Base-by-base conservation (phyloP, 768 basidiomycete genomes). In the Lepiota subincarnata region DNA sequence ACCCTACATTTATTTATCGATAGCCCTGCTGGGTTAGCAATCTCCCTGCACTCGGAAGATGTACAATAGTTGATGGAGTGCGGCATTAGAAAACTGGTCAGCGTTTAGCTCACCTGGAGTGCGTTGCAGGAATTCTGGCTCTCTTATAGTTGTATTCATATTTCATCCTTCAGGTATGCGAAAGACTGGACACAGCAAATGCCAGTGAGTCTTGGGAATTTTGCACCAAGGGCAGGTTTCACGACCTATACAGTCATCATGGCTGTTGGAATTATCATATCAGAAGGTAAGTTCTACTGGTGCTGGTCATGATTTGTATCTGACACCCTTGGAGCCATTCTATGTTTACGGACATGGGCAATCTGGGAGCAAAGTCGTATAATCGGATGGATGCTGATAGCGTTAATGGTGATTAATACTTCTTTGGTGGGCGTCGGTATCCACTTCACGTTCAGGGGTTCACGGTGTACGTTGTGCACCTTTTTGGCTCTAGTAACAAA, bases 281-380 rank as follows among this genome's bases (percentile, higher is more conserved):
- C 42, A 5, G 34, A 43, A 53, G 11, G 42, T 45, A n/a, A 13
- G 42, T 20, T 6, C 10, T 12, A 22, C 16, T 22, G 18, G 6
- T 11, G 5, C 13, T 42, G 2, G 24, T n/a, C 14, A n/a, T 28
- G 4, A 12, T 8, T 3, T 31, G 6, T 31, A 11, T 8, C 31
- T 31, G 1, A 31, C 8, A 8, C 8, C 8, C 10, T 31, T 11
- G 10, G 10, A 53, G 52, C 18, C 6, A 46, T 53, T 19, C 52
- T 53, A 26, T 26, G 14, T 20, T 37, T 53, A 6, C 24, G 52
- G 31, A 53, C 52, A 0, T 53, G 52, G 52, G 52, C 52, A 2
- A 46, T 53, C 37, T 53, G 44, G 52, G 22, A 39, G 6, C 13
- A 20, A 18, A 46, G 36, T 14, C 16, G 19, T 28, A 16, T 12